Evolutionary conservation across 768 basidiomycete species (phyloP).

Genomic region (Lyophyllum shimeji): DNA sequence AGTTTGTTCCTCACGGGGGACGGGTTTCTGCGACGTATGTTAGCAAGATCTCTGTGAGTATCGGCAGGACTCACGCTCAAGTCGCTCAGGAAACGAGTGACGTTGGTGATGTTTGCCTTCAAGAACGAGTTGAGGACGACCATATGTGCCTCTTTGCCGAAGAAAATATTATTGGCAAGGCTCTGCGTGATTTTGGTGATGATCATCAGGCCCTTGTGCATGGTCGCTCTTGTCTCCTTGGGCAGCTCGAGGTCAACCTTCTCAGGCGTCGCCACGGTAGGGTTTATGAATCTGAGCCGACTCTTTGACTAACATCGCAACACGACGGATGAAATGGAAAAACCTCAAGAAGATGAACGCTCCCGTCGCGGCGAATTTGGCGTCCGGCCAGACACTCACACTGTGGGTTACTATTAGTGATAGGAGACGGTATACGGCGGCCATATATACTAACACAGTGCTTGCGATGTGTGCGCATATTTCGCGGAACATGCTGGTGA

Average conservation of each 20-base stretch:
- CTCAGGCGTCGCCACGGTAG: slow-evolving; percentile 86
- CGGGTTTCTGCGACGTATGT: slow-evolving; percentile 31
- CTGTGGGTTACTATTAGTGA: slow-evolving; percentile 27
- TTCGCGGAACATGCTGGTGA: slow-evolving; percentile 77
- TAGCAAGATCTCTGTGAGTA: neutral
- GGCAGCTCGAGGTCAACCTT: slow-evolving; percentile 81
- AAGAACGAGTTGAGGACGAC: slow-evolving; percentile 76
- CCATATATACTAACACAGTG: slow-evolving; percentile 58
- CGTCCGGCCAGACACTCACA: slow-evolving; percentile 70
- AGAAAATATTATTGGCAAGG: slow-evolving; percentile 91
- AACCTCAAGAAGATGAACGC: slow-evolving; percentile 91
- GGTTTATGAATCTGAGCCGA: slow-evolving; percentile 75
- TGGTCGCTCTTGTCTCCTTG: slow-evolving; percentile 50
- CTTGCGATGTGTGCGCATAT: slow-evolving; percentile 80
- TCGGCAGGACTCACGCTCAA: slow-evolving; percentile 52
- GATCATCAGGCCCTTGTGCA: slow-evolving; percentile 79
- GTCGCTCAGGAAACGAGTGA: slow-evolving; percentile 77
- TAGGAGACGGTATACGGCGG: neutral
- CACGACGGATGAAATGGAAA: neutral
- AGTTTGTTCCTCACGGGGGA: slow-evolving; percentile 47
- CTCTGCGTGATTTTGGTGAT: slow-evolving; percentile 94
- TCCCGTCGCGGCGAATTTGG: slow-evolving; percentile 80
- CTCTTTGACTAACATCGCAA: neutral
- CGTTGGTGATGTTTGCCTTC: slow-evolving; percentile 62
- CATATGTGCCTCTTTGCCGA: slow-evolving; percentile 90